These are phyloP conservation scores for Trypanosoma avium DNA, from an alignment of 208 protist genomes.

Conservation along the genomic window DNA sequence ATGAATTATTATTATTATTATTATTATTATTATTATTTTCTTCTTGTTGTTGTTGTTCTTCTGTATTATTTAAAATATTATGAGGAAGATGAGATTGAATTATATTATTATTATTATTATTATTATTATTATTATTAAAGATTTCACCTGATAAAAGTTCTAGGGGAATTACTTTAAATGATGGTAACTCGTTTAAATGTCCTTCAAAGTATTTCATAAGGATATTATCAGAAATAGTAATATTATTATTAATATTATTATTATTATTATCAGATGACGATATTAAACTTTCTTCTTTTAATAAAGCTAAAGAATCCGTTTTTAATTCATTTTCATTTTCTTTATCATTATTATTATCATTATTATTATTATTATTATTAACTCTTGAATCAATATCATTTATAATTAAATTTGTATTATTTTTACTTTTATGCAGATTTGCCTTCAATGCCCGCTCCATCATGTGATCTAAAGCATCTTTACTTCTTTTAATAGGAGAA, in stretches of 20 bases:
- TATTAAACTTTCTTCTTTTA: too few relatives aligned
- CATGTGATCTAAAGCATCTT: slow-evolving; percentile 3
- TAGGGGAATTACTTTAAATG: slow-evolving; percentile 7
- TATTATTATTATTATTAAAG: not conserved
- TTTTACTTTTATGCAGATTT: not conserved
- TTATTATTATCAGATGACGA: too few relatives aligned
- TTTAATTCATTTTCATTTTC: too few relatives aligned
- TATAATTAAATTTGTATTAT: not conserved
- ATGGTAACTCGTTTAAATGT: slow-evolving; percentile 17
- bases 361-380: not conserved
- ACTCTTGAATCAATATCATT: not conserved
- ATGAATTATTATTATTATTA: not conserved
- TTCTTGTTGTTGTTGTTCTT: not conserved
- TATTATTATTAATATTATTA: too few relatives aligned
- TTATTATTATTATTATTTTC: not conserved
- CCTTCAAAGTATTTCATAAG: slow-evolving; percentile 31
- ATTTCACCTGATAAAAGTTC: not conserved
- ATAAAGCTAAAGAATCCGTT: too few relatives aligned
- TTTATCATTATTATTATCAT: too few relatives aligned
- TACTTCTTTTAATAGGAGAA: not conserved
- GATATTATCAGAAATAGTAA: slow-evolving; percentile 25
- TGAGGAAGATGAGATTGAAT: too few relatives aligned
- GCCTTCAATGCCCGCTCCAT: slow-evolving; percentile 11
- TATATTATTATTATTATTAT: too few relatives aligned
- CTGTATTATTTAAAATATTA: not conserved